Base-by-base conservation (phyloP, 2,329 filamentous ascomycete genomes). In the Daldinia sp. region DNA sequence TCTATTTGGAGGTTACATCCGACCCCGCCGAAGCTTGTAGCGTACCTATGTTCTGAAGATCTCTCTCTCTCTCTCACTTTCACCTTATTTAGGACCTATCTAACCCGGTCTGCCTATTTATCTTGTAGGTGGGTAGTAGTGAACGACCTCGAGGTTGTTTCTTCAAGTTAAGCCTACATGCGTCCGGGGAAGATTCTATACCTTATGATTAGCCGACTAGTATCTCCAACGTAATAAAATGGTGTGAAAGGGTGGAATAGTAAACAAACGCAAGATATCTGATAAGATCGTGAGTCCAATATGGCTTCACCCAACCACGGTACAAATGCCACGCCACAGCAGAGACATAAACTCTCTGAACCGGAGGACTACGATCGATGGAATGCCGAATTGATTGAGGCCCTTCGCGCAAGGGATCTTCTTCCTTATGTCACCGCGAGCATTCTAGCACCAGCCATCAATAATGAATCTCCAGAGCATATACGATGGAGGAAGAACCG, bases 321-420 rank as follows among this genome's bases (percentile, higher is more conserved):
- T 17, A 5, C 19, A 9, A 13, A 23, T 8, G 30, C 34, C 43
- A 35, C 34, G 39, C 57, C 23, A 52, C 51, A 54, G 23, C 50
- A 57, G 32, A 59, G 53, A n/a, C 45, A 64, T 29, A 63, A 58
- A 23, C 64, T 68, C 32, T 30, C 43, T n/a, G 35, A 45, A 11
- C 49, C 56, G 1, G 49, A 55, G 3, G 64, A 67, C 13, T 67
- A 63, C 35, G 35, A 49, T 29, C 43, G 37, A 30, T 68, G 66
- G 66, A 68, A 68, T 39, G 21, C 47, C 7, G 64, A 67, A 37
- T 47, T 68, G n/a, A 58, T 68, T 13, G 52, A 64, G 35, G 53
- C 52, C 13, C 15, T 68, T 8, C 37, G 57, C 13, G 54, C 48
- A 3, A 58, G 49, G 19, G 47, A 58, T 30, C 47, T 68, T 10